Evolutionary conservation across 495 filamentous ascomycete species (phyloP).

Genomic region (Hypoxylon lienhwacheense): DNA sequence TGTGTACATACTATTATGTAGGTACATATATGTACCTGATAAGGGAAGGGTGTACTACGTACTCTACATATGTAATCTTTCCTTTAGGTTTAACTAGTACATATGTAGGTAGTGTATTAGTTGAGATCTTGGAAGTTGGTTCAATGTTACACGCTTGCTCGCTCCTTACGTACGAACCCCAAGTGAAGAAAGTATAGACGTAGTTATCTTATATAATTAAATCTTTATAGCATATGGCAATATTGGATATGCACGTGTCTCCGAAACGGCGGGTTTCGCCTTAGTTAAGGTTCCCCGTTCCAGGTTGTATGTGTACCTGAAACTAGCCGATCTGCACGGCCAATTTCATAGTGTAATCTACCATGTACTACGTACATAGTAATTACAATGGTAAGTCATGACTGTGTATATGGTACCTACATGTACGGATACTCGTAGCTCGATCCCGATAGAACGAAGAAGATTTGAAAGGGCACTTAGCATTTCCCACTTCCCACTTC

Average conservation of each 20-base stretch:
- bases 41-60: too few species aligned
- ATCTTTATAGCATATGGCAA: background rate
- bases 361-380: background rate
- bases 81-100: too few species aligned
- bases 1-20: background rate
- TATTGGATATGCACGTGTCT: conserved; percentile 1
- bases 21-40: background rate
- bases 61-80: too few species aligned
- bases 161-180: too few species aligned
- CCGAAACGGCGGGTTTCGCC: conserved; percentile 21
- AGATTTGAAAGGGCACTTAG: too few species aligned
- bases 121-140: too few species aligned
- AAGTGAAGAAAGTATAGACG: too few species aligned
- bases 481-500: background rate
- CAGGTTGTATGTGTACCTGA: conserved; percentile 30
- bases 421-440: too few species aligned
- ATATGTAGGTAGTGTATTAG: too few species aligned
- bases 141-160: too few species aligned
- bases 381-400: background rate
- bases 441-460: too few species aligned
- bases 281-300: conserved; percentile 9
- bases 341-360: conserved; percentile 20
- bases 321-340: conserved; percentile 33
- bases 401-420: background rate
- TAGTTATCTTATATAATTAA: background rate